Evolutionary conservation across 805 yeast genomes (phyloP).

Genomic region (Candida oleophila): DNA sequence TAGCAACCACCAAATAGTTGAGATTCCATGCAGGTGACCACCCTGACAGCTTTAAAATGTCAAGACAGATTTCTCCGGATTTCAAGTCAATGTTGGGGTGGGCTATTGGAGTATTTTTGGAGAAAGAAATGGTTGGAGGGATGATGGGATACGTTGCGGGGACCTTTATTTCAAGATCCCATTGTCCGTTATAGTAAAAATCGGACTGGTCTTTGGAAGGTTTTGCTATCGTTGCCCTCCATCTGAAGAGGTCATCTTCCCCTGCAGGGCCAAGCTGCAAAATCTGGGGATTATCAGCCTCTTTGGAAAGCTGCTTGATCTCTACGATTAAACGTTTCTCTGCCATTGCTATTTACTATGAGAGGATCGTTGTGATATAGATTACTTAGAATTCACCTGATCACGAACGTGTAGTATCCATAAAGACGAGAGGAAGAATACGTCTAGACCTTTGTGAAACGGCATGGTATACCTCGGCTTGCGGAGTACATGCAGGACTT

Average conservation of each 20-base stretch:
- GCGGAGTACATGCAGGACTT: no score
- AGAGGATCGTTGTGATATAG: not conserved
- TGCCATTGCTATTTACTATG: conserved; percentile 27
- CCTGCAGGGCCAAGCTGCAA: conserved; percentile 44
- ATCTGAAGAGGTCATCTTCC: conserved; percentile 41
- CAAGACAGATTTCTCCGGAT: conserved; percentile 71
- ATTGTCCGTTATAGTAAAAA: conserved; percentile 49
- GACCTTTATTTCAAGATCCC: conserved; percentile 48
- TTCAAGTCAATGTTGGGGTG: conserved; percentile 41
- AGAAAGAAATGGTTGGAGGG: conserved; percentile 58
- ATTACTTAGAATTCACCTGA: not conserved
- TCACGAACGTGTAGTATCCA: no score
- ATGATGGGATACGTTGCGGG: conserved; percentile 52
- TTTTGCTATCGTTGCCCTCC: conserved; percentile 54
- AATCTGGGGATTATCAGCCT: conserved; percentile 40
- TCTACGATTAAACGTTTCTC: conserved; percentile 42
- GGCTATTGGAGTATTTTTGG: conserved; percentile 32
- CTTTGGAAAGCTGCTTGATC: conserved; percentile 29
- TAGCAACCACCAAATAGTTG: conserved; percentile 53
- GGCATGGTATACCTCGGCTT: no score
- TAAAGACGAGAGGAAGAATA: no score
- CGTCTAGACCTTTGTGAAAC: no score
- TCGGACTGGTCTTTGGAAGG: conserved; percentile 46
- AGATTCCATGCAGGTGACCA: conserved; percentile 82
- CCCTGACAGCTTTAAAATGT: conserved; percentile 51